Percentiles rank a stretch among this genome's conserved stretches.
Conservation (phyloP, 306 rosid species). For the Parietaria judaica region DNA sequence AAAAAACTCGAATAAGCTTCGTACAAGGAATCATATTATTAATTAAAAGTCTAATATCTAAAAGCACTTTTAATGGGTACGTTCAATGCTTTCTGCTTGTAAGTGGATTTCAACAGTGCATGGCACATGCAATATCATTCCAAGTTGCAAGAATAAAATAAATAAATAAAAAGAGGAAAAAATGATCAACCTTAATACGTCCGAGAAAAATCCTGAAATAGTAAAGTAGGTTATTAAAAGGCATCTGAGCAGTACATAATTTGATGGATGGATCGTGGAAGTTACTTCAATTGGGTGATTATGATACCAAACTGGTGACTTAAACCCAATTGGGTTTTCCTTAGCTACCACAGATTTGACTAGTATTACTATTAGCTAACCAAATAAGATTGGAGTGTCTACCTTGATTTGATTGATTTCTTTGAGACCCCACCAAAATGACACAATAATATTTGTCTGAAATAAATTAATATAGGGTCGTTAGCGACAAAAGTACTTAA, state of each 20-base stretch:
- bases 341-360: conserved; percentile 4
- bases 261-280: conserved; percentile 4
- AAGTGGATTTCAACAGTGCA: conserved; percentile 5
- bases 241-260: background rate
- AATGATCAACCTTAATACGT: conserved; percentile 7
- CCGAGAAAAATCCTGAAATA: conserved; percentile 4
- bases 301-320: conserved; percentile 2
- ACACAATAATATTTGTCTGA: background rate
- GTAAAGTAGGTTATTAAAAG: background rate
- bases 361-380: background rate
- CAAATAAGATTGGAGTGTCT: background rate
- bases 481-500: background rate
- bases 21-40: background rate
- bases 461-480: background rate
- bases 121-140: conserved; percentile 12
- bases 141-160: background rate
- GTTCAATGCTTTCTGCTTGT: no score
- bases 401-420: conserved; percentile 8
- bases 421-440: background rate
- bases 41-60: no score
- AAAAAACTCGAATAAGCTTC: background rate
- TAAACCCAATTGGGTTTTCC: background rate
- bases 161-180: background rate
- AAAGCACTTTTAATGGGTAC: no score
- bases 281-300: background rate